Percentiles rank a stretch among this genome's conserved stretches.
These are phyloP conservation scores for Cicer bijugum DNA, from an alignment of 306 rosid genomes.

Conservation along the genomic window DNA sequence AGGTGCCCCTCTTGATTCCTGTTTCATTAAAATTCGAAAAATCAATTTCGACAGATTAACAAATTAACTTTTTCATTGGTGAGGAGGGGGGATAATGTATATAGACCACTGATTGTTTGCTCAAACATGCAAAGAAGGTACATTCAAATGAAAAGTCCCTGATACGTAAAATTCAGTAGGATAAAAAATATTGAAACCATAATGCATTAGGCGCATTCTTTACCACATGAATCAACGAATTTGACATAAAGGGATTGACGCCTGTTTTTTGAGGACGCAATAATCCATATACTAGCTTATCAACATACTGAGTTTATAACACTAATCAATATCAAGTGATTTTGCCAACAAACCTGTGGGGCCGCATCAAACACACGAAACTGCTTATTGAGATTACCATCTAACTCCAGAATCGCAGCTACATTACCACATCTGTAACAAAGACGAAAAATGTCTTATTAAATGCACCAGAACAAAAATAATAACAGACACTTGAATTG, in stretches of 20 bases:
- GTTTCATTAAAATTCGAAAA: slow-evolving; percentile 20
- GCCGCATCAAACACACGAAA: slow-evolving; percentile 97
- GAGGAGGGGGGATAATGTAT: neutral
- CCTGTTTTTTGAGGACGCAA: slow-evolving; percentile 32
- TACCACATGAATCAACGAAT: slow-evolving; percentile 30
- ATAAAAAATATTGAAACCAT: neutral
- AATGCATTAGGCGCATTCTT: neutral
- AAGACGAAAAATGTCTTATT: slow-evolving; percentile 38
- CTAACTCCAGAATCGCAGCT: slow-evolving; percentile 94
- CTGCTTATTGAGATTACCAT: slow-evolving; percentile 83
- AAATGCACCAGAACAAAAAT: slow-evolving; percentile 33
- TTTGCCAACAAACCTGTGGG: slow-evolving; percentile 76
- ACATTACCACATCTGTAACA: slow-evolving; percentile 91
- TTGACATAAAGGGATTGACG: slow-evolving; percentile 9
- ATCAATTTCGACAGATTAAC: slow-evolving; percentile 1
- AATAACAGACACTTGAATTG: slow-evolving; percentile 31
- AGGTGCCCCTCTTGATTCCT: slow-evolving; percentile 95
- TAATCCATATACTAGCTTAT: slow-evolving; percentile 28
- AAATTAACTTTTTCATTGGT: neutral
- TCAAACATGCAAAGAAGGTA: slow-evolving; percentile 33
- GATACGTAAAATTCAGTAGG: neutral
- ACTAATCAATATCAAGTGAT: slow-evolving; percentile 36
- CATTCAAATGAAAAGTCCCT: slow-evolving; percentile 24
- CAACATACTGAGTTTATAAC: neutral
- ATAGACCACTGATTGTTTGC: neutral